phyloP scores from a whole-genome alignment of 1,284 basidiomycete species.

The Ustilago lituana region DNA sequence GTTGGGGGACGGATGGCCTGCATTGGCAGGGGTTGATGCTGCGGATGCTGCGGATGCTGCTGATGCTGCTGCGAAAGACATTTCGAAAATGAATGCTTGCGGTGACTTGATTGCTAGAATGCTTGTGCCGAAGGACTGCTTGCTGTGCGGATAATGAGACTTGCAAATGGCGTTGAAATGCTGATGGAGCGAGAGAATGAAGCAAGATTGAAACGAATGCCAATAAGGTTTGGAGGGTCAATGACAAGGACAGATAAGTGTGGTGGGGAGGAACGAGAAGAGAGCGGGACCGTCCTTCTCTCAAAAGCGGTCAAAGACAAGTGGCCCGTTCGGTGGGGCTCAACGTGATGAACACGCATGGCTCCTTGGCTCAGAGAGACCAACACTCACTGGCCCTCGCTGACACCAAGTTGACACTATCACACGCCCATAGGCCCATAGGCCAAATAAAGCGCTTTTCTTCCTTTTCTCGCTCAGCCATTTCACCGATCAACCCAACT shows the following conservation, averaged over 20 bases:
- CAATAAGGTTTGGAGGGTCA: neutral
- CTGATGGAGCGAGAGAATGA: neutral
- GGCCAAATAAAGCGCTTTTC: neutral
- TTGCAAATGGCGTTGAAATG: neutral
- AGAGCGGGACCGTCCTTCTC: neutral
- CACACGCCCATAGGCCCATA: neutral
- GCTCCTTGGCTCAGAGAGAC: too few species aligned
- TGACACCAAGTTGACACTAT: too few species aligned
- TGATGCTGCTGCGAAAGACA: slow-evolving; percentile 50
- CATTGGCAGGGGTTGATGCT: slow-evolving; percentile 36
- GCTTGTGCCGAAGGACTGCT: neutral
- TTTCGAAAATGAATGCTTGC: slow-evolving; percentile 5
- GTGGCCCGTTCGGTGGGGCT: slow-evolving; percentile 20
- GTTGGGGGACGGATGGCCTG: slow-evolving; percentile 8
- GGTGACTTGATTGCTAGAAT: neutral
- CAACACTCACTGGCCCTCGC: slow-evolving; percentile 6
- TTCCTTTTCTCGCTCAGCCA: neutral
- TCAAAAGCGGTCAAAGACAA: neutral
- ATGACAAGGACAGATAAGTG: neutral
- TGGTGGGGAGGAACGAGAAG: neutral
- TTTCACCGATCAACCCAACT: slow-evolving; percentile 10
- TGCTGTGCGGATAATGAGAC: neutral
- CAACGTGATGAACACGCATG: neutral
- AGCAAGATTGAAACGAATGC: slow-evolving; percentile 1
- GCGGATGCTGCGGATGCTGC: slow-evolving; percentile 49